Evolutionary conservation across 768 basidiomycete genomes (phyloP), one percentile per base, ranked within the genome.

Genomic region (Mycena galopus): DNA sequence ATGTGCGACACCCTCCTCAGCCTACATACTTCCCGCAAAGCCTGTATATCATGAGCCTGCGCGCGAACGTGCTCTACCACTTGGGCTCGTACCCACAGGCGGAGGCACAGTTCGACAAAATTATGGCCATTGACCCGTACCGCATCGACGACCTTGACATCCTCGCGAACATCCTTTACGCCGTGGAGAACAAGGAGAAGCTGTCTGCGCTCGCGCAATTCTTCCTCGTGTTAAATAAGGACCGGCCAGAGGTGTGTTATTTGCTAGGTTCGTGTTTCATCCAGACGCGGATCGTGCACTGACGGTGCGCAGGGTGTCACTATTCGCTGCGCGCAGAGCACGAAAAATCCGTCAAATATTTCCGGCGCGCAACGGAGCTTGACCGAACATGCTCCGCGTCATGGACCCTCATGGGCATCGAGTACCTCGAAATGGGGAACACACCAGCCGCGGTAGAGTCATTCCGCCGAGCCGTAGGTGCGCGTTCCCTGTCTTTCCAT

Each of bases 321-420:
- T 94, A 93, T 80, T 94, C 93, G 0, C 82, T 94, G 6, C 88
- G 93, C 5, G 86, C 85, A 11, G 94, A 95, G 73, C 93, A 94
- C 76, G 93, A 92, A 75, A 94, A 93, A 78, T 93, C 94, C 0
- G 89, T 93, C 67, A 89, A 90, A 71, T 94, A 94, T 79, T 95
- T 94, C 81, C 86, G 89, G 60, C 86, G 93, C 17, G 92, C 94
- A 1, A 89, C 93, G 14, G 89, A 92, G 75, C 85, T 95, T n/a
- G 93, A 95, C 78, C 85, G 91, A 51, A 92, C 89, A 4, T 95
- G 92, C 77, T 82, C 93, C 16, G 90, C 91, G 0, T 93, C 94
- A 4, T 95, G 94, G 94, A 94, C 93, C 3, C 82, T 95, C 62
- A 92, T 95, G 91, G 94, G 94, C 3, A 92, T 94, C 76, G 94